These are phyloP conservation scores for Beauveria scarabaeidicola DNA, from an alignment of 2,329 filamentous ascomycete genomes.

Conservation along the genomic window DNA sequence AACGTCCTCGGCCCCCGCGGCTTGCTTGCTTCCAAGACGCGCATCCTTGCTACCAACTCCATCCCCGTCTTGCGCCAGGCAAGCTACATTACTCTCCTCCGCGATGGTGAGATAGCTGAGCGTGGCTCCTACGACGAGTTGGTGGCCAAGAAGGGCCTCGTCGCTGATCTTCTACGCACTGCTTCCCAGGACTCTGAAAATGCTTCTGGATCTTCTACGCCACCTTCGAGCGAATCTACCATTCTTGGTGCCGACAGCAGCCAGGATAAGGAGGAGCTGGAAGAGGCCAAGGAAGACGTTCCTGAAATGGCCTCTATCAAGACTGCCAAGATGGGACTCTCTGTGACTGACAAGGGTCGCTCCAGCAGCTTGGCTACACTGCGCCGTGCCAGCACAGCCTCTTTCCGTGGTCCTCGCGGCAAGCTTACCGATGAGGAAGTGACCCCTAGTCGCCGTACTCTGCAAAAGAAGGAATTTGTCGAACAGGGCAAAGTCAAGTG, in stretches of 20 bases:
- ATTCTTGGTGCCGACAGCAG: constrained; percentile 43
- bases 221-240: constrained; percentile 47
- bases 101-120: constrained; percentile 76
- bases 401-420: constrained; percentile 76
- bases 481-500: constrained; percentile 98
- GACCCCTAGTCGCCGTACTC: constrained; percentile 66
- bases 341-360: constrained; percentile 42
- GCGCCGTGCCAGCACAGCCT: constrained; percentile 83
- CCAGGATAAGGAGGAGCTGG: constrained; percentile 57
- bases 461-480: constrained; percentile 76
- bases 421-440: constrained; percentile 81
- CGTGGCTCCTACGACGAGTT: constrained; percentile 85
- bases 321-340: constrained; percentile 30
- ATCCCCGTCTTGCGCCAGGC: constrained; percentile 85
- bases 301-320: constrained; percentile 72
- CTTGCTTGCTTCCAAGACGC: constrained; percentile 74
- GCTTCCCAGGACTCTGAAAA: constrained; percentile 50
- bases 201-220: constrained; percentile 35
- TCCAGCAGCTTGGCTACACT: constrained; percentile 70
- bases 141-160: constrained; percentile 86
- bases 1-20: constrained; percentile 83
- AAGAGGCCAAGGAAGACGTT: constrained; percentile 69
- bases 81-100: constrained; percentile 77
- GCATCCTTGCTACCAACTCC: constrained; percentile 89
- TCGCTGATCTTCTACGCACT: constrained; percentile 74